Percentiles rank a stretch among this genome's conserved stretches.
Conservation (phyloP, 371 early-diverging fungal genomes). For the Circinella umbellata region DNA sequence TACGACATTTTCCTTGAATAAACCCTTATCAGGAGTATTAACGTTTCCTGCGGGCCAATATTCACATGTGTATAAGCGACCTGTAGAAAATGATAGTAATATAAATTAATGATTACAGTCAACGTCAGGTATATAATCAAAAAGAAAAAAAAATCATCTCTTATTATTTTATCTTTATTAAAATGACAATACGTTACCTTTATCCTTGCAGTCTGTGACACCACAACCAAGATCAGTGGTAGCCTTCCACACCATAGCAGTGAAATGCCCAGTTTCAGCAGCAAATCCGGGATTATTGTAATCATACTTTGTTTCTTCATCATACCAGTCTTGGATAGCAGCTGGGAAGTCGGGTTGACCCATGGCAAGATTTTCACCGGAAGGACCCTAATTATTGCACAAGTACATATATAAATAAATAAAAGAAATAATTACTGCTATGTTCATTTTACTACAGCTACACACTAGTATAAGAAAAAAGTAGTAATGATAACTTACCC, state of each 20-base stretch:
- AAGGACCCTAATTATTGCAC: constrained; percentile 10
- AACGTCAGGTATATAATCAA: no score
- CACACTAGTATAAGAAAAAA: neutral
- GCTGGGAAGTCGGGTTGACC: constrained; percentile 36
- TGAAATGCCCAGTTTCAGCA: constrained; percentile 52
- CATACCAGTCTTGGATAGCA: constrained; percentile 50
- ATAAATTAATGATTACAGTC: no score
- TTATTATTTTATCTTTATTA: no score
- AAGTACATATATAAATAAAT: no score
- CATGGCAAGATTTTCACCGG: constrained; percentile 56
- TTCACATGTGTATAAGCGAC: no score
- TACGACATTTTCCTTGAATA: no score
- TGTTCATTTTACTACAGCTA: neutral
- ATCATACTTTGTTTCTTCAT: constrained; percentile 44
- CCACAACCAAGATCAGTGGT: constrained; percentile 59
- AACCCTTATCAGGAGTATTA: no score
- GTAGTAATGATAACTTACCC: neutral
- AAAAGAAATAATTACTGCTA: neutral
- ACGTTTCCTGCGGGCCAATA: no score
- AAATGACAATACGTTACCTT: neutral
- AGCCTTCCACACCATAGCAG: constrained; percentile 57
- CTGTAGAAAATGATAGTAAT: no score
- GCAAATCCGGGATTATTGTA: constrained; percentile 38
- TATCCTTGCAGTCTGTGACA: constrained; percentile 40
- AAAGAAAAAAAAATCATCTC: no score